Conservation (phyloP, 208 protist species). For the Acanthamoeba culbertsoni region DNA sequence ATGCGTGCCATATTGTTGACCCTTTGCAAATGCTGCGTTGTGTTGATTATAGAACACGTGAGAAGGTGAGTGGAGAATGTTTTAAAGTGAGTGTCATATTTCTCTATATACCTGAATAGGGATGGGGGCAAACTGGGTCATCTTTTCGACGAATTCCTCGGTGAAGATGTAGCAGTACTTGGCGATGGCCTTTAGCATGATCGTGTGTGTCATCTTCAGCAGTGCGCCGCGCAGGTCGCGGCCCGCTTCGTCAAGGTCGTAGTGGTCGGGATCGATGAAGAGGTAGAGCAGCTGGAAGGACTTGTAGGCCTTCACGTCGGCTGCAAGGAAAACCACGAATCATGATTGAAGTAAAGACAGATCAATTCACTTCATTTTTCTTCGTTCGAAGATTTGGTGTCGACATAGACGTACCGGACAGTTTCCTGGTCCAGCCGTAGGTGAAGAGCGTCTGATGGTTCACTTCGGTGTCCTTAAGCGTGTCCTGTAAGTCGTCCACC, state of each 20-base stretch:
- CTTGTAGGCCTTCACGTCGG: constrained; percentile 38
- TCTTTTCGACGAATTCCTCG: constrained; percentile 3
- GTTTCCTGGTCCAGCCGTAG: background rate
- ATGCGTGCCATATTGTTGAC: constrained; percentile 55
- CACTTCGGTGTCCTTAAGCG: constrained; percentile 13
- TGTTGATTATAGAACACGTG: background rate
- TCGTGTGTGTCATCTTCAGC: constrained; percentile 57
- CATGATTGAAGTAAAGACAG: no score
- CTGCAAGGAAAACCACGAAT: background rate
- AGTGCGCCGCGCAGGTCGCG: background rate
- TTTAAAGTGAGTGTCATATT: background rate
- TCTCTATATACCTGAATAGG: constrained; percentile 2
- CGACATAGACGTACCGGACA: background rate
- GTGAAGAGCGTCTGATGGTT: constrained; percentile 55
- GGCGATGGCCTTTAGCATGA: constrained; percentile 45
- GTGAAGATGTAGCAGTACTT: constrained; percentile 59
- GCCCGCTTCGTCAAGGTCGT: background rate
- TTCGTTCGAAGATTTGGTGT: no score
- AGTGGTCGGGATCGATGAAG: constrained; percentile 50
- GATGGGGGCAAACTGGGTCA: constrained; percentile 41
- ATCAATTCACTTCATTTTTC: no score
- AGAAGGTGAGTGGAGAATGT: background rate
- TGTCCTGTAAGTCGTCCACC: constrained; percentile 48
- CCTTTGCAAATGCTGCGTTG: background rate
- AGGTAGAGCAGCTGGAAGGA: constrained; percentile 41